Evolutionary conservation across 805 yeast genomes (phyloP), one percentile per base, ranked within the genome.

Genomic region (Candida succiphila): DNA sequence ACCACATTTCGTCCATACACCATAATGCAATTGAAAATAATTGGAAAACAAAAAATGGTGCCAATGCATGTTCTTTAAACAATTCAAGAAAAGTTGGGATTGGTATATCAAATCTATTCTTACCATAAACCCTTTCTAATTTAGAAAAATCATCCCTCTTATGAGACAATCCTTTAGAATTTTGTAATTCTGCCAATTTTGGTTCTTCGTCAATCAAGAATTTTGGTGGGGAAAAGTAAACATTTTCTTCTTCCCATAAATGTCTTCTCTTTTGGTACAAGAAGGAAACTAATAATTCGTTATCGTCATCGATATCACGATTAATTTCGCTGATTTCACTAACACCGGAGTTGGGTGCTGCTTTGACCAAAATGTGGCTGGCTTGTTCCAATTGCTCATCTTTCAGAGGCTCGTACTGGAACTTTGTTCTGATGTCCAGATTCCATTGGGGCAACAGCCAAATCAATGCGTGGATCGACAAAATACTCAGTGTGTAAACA

Each of bases 1-100:
- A 88, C 97, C 97, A 92, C 64, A 83, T 80, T 46, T 89, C 96
- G 60, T 92, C 97, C 74, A 92, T 73, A 51, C 85, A 72, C 96
- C 97, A 92, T 41, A 92, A 66, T 4, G 89, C 94, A 38, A 89
- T 94, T 53, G 96, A 88, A 56, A 92, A 92, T 37, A 92, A 69
- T 64, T 92, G 98, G 66, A 92, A 92, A 18, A 92, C 95, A 48
- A 92, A 92, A 56, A 92, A 85, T 10, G 98, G 98, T 12, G 98
- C 97, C 26, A 92, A 88, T 9, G 97, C 97, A 55, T 92, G 98
- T 60, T 92, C 97, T 52, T 85, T 80, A 66, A 92, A 92, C 48
- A 92, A 67, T 57, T 89, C 97, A 36, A 71, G 42, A 48, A 92
- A 89, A 1, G 95, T 74, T 32, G 98, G 98, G 35, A 92, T 72